phyloP scores from a whole-genome alignment of 1,284 basidiomycete genomes.

The Ceratobasidium sp. region DNA sequence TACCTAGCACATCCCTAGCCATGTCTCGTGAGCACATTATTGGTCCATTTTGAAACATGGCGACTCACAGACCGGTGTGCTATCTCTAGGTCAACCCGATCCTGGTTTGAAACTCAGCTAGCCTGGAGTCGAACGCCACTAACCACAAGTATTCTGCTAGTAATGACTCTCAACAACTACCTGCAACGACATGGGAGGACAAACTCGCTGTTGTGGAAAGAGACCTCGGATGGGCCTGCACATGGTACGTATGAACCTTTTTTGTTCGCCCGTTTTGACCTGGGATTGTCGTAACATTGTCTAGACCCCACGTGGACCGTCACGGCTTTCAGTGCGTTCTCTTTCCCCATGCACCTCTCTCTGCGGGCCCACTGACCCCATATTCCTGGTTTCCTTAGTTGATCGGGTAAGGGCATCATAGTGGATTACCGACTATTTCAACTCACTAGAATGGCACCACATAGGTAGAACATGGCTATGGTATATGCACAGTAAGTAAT shows the following conservation, averaged over 20 bases:
- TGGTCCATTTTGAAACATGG: not conserved
- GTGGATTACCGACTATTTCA: slow-evolving; percentile 12
- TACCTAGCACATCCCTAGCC: not conserved
- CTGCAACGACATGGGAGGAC: slow-evolving; percentile 31
- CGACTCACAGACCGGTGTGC: not conserved
- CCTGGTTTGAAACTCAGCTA: slow-evolving; percentile 33
- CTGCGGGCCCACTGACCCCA: slow-evolving; percentile 19
- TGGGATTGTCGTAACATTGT: slow-evolving; percentile 35
- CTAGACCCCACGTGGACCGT: slow-evolving; percentile 36
- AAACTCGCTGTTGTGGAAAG: slow-evolving; percentile 32
- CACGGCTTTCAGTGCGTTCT: slow-evolving; percentile 29
- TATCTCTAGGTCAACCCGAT: slow-evolving; percentile 31
- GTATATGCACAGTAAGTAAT: slow-evolving; percentile 28
- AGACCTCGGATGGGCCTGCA: slow-evolving; percentile 22
- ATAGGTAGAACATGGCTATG: slow-evolving; percentile 33
- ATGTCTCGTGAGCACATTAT: slow-evolving; percentile 30
- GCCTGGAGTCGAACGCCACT: not conserved
- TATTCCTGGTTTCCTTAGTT: slow-evolving; percentile 21
- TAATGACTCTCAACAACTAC: slow-evolving; percentile 35
- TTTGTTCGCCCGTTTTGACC: slow-evolving; percentile 37
- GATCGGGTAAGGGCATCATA: slow-evolving; percentile 32
- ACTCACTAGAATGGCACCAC: slow-evolving; percentile 10
- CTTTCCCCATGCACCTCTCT: slow-evolving; percentile 3
- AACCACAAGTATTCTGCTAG: slow-evolving; percentile 19
- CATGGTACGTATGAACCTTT: slow-evolving; percentile 26